Conservation (phyloP, 164 flowering plant genomes). For the Annona squamosa region DNA sequence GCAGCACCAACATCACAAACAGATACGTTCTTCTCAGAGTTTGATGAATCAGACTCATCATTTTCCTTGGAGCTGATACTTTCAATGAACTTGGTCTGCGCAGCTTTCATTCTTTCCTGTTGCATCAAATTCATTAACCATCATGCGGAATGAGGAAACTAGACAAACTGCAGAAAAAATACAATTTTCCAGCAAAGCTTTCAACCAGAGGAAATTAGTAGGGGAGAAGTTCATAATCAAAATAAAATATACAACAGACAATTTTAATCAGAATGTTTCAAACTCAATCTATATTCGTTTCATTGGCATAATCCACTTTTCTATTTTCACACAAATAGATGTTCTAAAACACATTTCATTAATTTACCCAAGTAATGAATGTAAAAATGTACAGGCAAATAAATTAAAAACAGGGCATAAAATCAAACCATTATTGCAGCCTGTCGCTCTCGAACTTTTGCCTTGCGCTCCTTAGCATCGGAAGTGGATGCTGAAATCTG, state of each 20-base stretch:
- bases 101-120: slow-evolving; percentile 90
- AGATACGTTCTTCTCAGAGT: slow-evolving; percentile 23
- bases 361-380: no score
- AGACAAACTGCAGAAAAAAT: background rate
- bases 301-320: no score
- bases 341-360: no score
- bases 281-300: no score
- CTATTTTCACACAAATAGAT: no score
- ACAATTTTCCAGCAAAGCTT: background rate
- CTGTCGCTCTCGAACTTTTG: slow-evolving; percentile 82
- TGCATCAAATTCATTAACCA: slow-evolving; percentile 6
- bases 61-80: slow-evolving; percentile 39
- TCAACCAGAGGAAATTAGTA: background rate
- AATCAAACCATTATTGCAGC: slow-evolving; percentile 84
- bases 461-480: slow-evolving; percentile 61
- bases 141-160: background rate
- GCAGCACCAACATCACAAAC: slow-evolving; percentile 21
- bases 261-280: no score
- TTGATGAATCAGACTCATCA: slow-evolving; percentile 26
- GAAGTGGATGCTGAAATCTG: slow-evolving; percentile 26
- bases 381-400: no score
- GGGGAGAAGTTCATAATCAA: no score
- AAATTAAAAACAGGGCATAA: background rate
- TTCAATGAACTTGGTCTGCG: slow-evolving; percentile 78
- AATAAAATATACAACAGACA: no score